phyloP scores from a whole-genome alignment of 805 yeast species.

The Candida piceae region DNA sequence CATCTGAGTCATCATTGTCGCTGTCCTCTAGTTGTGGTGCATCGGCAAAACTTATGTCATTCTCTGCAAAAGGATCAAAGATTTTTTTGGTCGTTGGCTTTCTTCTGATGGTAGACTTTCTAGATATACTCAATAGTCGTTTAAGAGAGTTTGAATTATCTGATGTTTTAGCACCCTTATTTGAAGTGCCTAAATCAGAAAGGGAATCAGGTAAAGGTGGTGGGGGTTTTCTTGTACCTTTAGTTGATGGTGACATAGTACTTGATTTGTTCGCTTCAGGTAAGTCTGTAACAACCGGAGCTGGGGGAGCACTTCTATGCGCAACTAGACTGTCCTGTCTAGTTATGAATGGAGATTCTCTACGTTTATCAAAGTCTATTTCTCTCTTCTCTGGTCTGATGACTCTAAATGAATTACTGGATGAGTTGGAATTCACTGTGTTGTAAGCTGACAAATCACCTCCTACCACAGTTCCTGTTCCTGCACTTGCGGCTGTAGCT shows the following conservation, averaged over 20 bases:
- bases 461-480: too few species aligned
- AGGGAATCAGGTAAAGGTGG: conserved; percentile 15
- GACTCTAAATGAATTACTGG: conserved; percentile 51
- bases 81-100: conserved; percentile 6
- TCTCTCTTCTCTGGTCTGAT: conserved; percentile 63
- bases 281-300: conserved; percentile 54
- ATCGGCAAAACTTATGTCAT: conserved; percentile 66
- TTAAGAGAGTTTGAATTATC: conserved; percentile 4
- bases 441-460: too few species aligned
- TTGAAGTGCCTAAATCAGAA: background rate
- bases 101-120: conserved; percentile 13
- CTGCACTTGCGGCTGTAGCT: conserved; percentile 7
- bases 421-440: conserved; percentile 6
- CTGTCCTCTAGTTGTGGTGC: conserved; percentile 50
- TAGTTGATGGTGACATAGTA: conserved; percentile 2
- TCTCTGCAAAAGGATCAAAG: conserved; percentile 61
- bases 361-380: conserved; percentile 74
- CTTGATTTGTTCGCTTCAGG: conserved; percentile 5
- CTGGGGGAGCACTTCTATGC: conserved; percentile 66
- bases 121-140: conserved; percentile 4
- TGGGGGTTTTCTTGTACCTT: conserved; percentile 21
- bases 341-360: conserved; percentile 63
- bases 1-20: conserved; percentile 33
- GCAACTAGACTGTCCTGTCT: conserved; percentile 53
- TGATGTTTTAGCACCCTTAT: background rate